Conservation (phyloP, 495 filamentous ascomycete genomes). For the Xylaria longipes region DNA sequence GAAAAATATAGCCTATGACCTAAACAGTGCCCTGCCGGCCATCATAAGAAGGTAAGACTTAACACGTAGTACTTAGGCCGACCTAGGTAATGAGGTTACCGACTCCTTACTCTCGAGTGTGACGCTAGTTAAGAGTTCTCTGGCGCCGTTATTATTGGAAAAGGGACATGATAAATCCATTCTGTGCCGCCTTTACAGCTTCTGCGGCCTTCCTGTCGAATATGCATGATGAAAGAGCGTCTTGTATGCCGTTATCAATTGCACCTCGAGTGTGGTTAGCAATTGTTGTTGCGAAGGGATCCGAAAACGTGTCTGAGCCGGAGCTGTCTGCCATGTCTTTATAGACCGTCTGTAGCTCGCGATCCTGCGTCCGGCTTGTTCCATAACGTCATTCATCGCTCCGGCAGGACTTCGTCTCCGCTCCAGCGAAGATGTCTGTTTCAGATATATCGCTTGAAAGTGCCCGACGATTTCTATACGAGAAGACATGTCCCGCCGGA, state of each 20-base stretch:
- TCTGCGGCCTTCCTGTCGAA: neutral
- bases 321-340: neutral
- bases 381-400: too few species aligned
- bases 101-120: neutral
- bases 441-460: too few species aligned
- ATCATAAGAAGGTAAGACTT: neutral
- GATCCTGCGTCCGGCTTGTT: neutral
- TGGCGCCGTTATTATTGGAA: neutral
- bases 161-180: neutral
- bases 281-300: neutral
- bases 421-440: too few species aligned
- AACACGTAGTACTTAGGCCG: neutral
- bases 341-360: neutral
- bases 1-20: too few species aligned
- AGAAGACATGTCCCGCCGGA: too few species aligned
- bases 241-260: neutral
- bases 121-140: neutral
- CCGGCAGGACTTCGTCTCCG: too few species aligned
- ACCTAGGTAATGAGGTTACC: neutral
- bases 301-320: neutral
- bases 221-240: neutral
- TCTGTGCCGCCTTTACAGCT: neutral
- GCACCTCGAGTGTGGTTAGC: neutral
- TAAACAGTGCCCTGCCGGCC: too few species aligned
- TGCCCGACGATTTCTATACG: too few species aligned